Conservation (phyloP, 768 basidiomycete species). For the Suillus weaverae region DNA sequence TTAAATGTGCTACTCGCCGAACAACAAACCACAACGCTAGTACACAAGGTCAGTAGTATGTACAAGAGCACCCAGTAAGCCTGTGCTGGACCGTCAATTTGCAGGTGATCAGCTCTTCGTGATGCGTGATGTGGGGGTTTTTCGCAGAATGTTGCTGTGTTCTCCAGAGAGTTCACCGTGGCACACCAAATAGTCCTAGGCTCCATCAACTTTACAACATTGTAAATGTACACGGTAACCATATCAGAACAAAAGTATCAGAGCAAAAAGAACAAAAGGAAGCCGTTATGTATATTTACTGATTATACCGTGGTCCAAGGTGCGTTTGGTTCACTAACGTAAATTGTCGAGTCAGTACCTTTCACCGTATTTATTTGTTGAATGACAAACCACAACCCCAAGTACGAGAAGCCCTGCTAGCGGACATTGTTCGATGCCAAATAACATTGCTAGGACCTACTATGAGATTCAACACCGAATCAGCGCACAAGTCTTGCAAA, state of each 20-base stretch:
- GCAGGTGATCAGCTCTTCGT: neutral
- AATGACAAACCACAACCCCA: neutral
- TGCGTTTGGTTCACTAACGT: neutral
- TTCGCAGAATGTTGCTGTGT: neutral
- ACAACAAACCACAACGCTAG: neutral
- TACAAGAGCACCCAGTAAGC: too few relatives aligned
- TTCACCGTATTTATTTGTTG: neutral
- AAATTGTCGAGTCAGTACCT: neutral
- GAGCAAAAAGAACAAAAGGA: neutral
- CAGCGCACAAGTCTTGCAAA: neutral
- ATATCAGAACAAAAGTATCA: neutral
- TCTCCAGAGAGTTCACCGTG: neutral
- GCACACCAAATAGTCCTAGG: neutral
- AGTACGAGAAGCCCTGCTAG: neutral
- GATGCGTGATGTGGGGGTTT: neutral
- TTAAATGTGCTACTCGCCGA: neutral
- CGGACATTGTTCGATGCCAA: neutral
- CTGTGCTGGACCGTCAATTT: neutral
- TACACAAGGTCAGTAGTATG: neutral
- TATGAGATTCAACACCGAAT: too few relatives aligned
- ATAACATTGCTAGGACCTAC: neutral
- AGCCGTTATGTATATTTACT: neutral
- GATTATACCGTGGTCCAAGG: neutral
- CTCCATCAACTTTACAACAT: neutral
- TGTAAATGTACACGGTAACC: neutral